These are phyloP conservation scores for Aspergillus asperescens DNA, from an alignment of 495 filamentous ascomycete genomes.

Conservation along the genomic window DNA sequence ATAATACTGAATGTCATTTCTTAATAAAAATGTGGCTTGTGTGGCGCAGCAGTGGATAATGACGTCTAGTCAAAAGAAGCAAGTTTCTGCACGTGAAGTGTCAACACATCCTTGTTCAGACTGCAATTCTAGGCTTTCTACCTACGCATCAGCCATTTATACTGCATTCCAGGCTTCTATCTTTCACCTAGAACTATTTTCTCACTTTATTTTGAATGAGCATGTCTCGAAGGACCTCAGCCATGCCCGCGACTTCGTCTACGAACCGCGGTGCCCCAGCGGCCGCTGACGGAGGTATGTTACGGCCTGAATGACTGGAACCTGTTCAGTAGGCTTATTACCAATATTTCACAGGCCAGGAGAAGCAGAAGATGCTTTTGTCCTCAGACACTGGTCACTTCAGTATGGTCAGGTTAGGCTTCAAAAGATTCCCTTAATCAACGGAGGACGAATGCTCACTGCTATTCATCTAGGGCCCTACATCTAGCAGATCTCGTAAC, in stretches of 20 bases:
- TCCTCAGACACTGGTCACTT: conserved; percentile 72
- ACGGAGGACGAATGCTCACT: conserved; percentile 15
- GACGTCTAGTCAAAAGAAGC: conserved; percentile 29
- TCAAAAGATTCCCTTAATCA: background rate
- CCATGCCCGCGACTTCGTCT: conserved; percentile 36
- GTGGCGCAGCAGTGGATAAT: conserved; percentile 34
- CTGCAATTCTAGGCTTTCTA: conserved; percentile 24
- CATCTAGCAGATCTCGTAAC: conserved; percentile 96
- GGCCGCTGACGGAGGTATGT: conserved; percentile 39
- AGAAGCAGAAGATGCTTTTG: conserved; percentile 85
- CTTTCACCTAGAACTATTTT: conserved; percentile 2
- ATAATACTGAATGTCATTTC: background rate
- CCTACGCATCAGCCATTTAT: conserved; percentile 4
- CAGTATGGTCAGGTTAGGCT: conserved; percentile 60
- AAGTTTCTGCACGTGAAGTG: conserved; percentile 31
- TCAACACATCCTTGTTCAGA: conserved; percentile 30
- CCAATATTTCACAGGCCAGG: conserved; percentile 50
- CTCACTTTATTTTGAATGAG: conserved; percentile 20
- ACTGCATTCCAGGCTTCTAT: conserved; percentile 2
- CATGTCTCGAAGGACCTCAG: conserved; percentile 45
- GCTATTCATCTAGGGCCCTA: conserved; percentile 55
- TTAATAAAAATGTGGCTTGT: conserved; percentile 28
- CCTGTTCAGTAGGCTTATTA: background rate
- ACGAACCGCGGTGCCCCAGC: conserved; percentile 31
- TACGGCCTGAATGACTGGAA: background rate